Evolutionary conservation across 805 yeast species (phyloP), one percentile per base, ranked within the genome.

Genomic region (Yamadazyma endophytica): DNA sequence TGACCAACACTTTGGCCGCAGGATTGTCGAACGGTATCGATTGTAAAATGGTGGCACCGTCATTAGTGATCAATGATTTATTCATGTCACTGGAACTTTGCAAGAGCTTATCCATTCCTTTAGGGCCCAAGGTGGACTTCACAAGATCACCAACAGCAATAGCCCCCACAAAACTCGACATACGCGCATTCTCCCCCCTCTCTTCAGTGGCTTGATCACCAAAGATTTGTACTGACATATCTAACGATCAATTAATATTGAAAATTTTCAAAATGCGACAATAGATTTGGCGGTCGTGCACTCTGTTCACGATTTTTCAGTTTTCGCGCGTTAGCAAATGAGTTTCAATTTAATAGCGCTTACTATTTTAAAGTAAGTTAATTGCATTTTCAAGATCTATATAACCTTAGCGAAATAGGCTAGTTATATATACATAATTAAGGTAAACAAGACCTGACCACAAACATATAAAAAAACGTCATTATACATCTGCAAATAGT

Each of bases 71-170:
- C 52, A 89, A 52, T 2, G 92, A 71, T 33, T 70, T 70, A 28
- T 85, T 86, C 31, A 56, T 48, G 25, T 92, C 76, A 4, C 88
- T 73, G 13, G 96, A 84, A 43, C 94, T 80, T 52, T 87, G 96
- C 40, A 92, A 68, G 42, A 92, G 68, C 58, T 92, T 92, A 60
- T 92, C 99, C 97, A 92, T 90, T 42, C 99, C 99, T 55, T 92
- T 90, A 40, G 99, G 99, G 11, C 99, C 99, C 43, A 92, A 67
- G 3, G 98, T 84, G 18, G 88, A 70, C 60, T 90, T 90, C 27
- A 90, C 98, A 39, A 92, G 72, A 59, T 92, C 98, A 31, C 98
- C 99, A 21, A 92, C 98, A 24, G 98, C 99, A 54, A 92, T 90
- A 44, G 98, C 98, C 29, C 98, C 98, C 8, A 92, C 95, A 59